Conservation (phyloP, 2,329 filamentous ascomycete species). For the Claviceps sp. region DNA sequence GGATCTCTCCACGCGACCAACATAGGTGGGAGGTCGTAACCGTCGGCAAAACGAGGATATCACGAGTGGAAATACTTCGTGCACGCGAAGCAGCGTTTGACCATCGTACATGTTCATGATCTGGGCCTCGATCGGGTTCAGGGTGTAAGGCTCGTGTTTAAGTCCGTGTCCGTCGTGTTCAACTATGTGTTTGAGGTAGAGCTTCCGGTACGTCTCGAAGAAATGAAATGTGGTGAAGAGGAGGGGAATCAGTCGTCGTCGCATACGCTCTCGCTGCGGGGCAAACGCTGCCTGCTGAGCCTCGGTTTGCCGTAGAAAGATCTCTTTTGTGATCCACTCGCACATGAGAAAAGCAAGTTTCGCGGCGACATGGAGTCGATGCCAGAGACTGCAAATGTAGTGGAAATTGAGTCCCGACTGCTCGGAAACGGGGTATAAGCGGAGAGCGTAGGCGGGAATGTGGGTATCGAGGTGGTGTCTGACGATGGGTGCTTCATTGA, state of each 20-base stretch:
- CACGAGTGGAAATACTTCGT: slow-evolving; percentile 51
- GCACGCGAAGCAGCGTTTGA: slow-evolving; percentile 46
- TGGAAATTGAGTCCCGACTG: slow-evolving; percentile 39
- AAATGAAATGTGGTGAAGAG: slow-evolving; percentile 56
- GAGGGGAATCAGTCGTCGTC: slow-evolving; percentile 47
- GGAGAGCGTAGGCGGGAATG: slow-evolving; percentile 45
- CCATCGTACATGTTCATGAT: slow-evolving; percentile 55
- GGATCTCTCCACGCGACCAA: slow-evolving; percentile 47
- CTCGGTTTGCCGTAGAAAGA: slow-evolving; percentile 46
- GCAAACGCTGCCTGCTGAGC: slow-evolving; percentile 43
- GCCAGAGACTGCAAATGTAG: slow-evolving; percentile 51
- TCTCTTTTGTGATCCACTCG: slow-evolving; percentile 51
- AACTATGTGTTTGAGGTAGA: slow-evolving; percentile 43
- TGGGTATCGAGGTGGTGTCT: slow-evolving; percentile 46
- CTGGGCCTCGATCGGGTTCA: slow-evolving; percentile 48
- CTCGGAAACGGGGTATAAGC: slow-evolving; percentile 42
- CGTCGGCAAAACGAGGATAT: slow-evolving; percentile 51
- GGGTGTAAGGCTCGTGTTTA: slow-evolving; percentile 37
- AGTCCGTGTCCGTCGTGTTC: slow-evolving; percentile 39
- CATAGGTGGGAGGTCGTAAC: slow-evolving; percentile 50
- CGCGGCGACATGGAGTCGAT: slow-evolving; percentile 49
- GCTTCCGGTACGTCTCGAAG: slow-evolving; percentile 48
- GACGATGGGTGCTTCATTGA: slow-evolving; percentile 48
- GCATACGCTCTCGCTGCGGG: slow-evolving; percentile 49
- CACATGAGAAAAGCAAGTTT: slow-evolving; percentile 50